Base-by-base conservation (phyloP, 768 basidiomycete species). In the Flagelloscypha sp. region DNA sequence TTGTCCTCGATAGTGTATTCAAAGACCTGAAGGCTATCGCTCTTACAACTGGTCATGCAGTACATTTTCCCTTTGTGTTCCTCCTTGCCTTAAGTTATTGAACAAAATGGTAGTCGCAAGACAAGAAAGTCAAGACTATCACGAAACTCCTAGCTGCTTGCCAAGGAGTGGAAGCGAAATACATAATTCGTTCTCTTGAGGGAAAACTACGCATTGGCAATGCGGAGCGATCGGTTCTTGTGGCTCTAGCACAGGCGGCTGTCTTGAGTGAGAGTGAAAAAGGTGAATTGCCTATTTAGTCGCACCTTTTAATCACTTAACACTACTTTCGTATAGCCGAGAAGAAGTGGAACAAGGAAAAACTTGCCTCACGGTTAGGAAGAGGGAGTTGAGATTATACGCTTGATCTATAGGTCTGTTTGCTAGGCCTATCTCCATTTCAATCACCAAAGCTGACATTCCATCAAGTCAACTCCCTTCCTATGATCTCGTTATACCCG, bases 201-300 rank as follows among this genome's bases (percentile, higher is more conserved):
- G 95, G 95, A 41, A 99, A 99, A 57, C 73, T 99, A 24, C 76
- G 95, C 10, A 98, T 99, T 52, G 89, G 95, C 27, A 84, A 97
- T 52, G 95, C 95, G 6, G 95, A 98, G 55, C 81, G 88, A 36
- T 93, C 92, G 0, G 82, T 95, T n/a, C 66, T 98, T 29, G 84
- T 94, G 23, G 84, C 92, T n/a, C 65, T 99, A 24, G 87, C 94
- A 0, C 89, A 90, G 52, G 94, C 94, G 9, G 74, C 74, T 18
- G 86, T 93, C 18, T 65, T 94, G 20, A 84, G 82, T 15, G 84
- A 89, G 54, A 70, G 76, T 43, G 86, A 84, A 45, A 57, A 57
- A 50, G 60, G 77, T 78, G 41, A 48, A 60, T 21, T 7, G 35
- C 20, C 7, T n/a, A 1, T 6, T 5, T 9, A 11, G 15, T 25